These are phyloP conservation scores for Cocos nucifera DNA, from an alignment of 176 grass and related monocot genomes.

Conservation along the genomic window DNA sequence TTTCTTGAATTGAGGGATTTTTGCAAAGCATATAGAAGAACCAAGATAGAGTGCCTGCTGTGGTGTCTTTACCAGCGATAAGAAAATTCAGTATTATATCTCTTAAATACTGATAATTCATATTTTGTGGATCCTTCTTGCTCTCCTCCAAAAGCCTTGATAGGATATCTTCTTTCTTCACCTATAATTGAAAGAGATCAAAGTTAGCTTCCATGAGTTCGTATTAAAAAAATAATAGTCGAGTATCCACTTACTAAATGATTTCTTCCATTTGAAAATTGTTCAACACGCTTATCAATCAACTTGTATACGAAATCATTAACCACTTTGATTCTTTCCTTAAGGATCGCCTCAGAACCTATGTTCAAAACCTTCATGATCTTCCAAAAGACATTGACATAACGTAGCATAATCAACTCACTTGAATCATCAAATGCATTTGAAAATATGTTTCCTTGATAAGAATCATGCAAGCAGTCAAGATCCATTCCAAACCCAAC, in stretches of 20 bases:
- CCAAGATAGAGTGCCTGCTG: conserved; percentile 38
- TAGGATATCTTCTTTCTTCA: conserved; percentile 27
- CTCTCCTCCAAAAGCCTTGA: conserved; percentile 32
- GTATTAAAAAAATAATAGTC: no score
- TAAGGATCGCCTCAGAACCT: conserved; percentile 30
- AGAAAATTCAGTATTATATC: conserved; percentile 55
- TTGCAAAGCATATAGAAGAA: conserved; percentile 65
- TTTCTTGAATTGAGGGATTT: conserved; percentile 42
- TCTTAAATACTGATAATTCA: conserved; percentile 40
- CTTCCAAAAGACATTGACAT: conserved; percentile 50
- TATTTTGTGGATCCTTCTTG: conserved; percentile 13
- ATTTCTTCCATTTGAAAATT: conserved; percentile 9
- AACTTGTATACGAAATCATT: conserved; percentile 46
- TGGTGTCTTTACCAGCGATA: conserved; percentile 56
- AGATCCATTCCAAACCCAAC: conserved; percentile 46
- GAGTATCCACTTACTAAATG: conserved; percentile 8
- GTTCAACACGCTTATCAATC: conserved; percentile 19
- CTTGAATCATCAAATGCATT: conserved; percentile 58
- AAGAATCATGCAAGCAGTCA: conserved; percentile 18
- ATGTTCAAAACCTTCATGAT: conserved; percentile 27
- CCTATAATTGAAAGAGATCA: neutral
- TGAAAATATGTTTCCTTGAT: conserved; percentile 38
- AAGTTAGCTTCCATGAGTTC: neutral
- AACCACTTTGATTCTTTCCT: conserved; percentile 26
- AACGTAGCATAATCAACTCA: conserved; percentile 42